Conservation (phyloP, 202 grass and related monocot genomes). For the Musa balbisiana region DNA sequence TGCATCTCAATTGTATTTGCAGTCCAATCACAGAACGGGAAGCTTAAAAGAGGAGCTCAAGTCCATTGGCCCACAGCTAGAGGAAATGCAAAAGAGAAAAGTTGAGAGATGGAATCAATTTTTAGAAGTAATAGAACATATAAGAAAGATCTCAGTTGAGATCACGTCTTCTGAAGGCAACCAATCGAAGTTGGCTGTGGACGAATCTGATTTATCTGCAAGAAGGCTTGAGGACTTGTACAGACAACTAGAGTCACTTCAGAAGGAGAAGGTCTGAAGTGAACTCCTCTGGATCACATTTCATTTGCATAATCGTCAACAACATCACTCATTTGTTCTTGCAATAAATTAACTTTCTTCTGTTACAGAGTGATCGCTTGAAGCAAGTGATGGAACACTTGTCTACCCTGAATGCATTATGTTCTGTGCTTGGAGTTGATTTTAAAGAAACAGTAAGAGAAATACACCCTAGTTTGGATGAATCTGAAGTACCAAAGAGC, state of each 20-base stretch:
- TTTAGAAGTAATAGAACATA: conserved; percentile 27
- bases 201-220: conserved; percentile 44
- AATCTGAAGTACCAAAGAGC: conserved; percentile 19
- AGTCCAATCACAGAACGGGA: conserved; percentile 22
- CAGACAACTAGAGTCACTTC: conserved; percentile 42
- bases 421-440: conserved; percentile 64
- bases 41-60: conserved; percentile 62
- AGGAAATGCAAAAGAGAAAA: conserved; percentile 40
- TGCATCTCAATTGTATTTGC: neutral
- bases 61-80: conserved; percentile 46
- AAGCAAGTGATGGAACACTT: conserved; percentile 44
- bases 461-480: conserved; percentile 8
- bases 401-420: conserved; percentile 39
- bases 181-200: neutral
- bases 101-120: conserved; percentile 49
- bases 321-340: neutral
- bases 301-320: neutral
- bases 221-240: conserved; percentile 47
- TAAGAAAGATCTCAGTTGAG: conserved; percentile 41
- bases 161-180: conserved; percentile 28
- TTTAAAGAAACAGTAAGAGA: conserved; percentile 21
- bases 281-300: neutral
- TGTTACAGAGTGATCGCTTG: conserved; percentile 28
- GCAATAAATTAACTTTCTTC: neutral
- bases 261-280: conserved; percentile 50